These are phyloP conservation scores for Globisporangium irregulare DNA, from an alignment of 352 stramenopile genomes.

Conservation along the genomic window DNA sequence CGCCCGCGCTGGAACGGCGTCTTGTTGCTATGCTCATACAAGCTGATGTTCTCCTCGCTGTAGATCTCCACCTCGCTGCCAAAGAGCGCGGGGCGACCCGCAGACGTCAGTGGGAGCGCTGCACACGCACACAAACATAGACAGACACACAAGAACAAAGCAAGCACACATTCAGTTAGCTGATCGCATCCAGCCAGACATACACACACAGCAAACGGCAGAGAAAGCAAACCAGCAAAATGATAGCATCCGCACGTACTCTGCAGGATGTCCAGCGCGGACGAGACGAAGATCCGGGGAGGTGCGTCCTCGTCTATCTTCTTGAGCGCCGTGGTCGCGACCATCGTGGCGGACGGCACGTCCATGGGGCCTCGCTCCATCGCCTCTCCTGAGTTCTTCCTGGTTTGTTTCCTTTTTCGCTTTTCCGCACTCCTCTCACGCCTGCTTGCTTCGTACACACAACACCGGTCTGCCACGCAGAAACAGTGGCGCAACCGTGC, in stretches of 20 bases:
- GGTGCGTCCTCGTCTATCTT: conserved; percentile 11
- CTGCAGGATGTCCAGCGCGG: conserved; percentile 66
- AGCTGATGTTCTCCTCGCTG: conserved; percentile 76
- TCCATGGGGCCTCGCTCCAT: conserved; percentile 8
- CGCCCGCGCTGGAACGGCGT: conserved; percentile 64
- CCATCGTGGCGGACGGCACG: neutral
- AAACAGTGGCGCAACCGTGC: neutral
- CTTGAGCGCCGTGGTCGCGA: conserved; percentile 7
- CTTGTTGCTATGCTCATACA: conserved; percentile 83
- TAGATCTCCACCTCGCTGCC: conserved; percentile 87
- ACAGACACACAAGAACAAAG: neutral
- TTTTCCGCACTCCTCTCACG: neutral
- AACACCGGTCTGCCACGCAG: too few species aligned
- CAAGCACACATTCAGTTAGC: neutral
- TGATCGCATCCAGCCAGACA: neutral
- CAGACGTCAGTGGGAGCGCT: conserved; percentile 70
- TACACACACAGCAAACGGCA: neutral
- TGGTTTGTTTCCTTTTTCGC: neutral
- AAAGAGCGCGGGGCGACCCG: conserved; percentile 70
- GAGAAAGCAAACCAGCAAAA: neutral
- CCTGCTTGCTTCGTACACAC: too few species aligned
- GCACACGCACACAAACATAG: neutral
- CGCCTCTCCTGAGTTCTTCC: neutral
- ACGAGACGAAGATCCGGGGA: conserved; percentile 19
- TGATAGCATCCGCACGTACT: conserved; percentile 26